Evolutionary conservation across 129 eudicot genomes (phyloP), one percentile per base, ranked within the genome.

Genomic region (Apium graveolens): DNA sequence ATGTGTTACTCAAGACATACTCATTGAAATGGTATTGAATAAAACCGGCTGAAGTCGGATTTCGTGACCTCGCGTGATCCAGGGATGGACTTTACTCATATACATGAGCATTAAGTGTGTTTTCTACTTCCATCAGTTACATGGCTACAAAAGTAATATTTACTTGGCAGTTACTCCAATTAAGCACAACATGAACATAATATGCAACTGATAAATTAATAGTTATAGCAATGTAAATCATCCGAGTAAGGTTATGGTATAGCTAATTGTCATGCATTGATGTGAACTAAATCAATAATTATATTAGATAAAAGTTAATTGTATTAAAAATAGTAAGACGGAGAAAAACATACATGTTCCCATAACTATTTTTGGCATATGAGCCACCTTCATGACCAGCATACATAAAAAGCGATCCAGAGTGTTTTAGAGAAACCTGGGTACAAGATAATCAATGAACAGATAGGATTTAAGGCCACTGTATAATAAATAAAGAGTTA

Each of bases 391-490:
- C 88, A 75, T 95, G 96, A 75, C 98, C n/a, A n/a, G n/a, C n/a
- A n/a, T n/a, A n/a, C n/a, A n/a, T n/a, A n/a, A n/a, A n/a, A n/a
- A n/a, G n/a, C n/a, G n/a, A n/a, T n/a, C n/a, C n/a, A n/a, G n/a
- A n/a, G n/a, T n/a, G n/a, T n/a, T n/a, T n/a, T n/a, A 95, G 97
- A 38, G 98, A 91, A 26, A 95, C 98, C 98, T 95, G 86, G n/a
- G n/a, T n/a, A n/a, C n/a, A n/a, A 74, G 77, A 77, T n/a, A 39
- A 71, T 39, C 42, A 41, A 41, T 0, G 0, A n/a, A 41, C 13
- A 39, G 45, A 71, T 39, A 14, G 7, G 43, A 29, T 65, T 31
- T 31, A 4, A 69, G 7, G 73, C 43, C 21, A 69, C 24, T 35
- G 41, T 69, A 18, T 69, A 69, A 32, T 35, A 76, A 53, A 74